Percentiles rank a stretch among this genome's conserved stretches.
Evolutionary conservation across 2,329 filamentous ascomycete species (phyloP).

Genomic region (Penicillium brevicompactum): DNA sequence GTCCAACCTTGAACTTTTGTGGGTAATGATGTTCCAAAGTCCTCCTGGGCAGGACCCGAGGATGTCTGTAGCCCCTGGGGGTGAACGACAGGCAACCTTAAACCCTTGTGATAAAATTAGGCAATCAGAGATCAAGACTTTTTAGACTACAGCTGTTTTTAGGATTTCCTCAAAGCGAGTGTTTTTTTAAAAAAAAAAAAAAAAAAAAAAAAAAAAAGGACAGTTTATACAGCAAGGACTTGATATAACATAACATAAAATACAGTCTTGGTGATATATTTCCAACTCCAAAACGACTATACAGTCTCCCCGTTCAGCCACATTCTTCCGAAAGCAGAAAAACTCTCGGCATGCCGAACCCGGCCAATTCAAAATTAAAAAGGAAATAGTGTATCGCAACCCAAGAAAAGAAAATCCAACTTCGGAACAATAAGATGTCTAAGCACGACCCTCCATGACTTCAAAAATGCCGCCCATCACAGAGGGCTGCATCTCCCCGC

Average conservation of each 20-base stretch:
- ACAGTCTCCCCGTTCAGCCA: neutral
- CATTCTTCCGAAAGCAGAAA: conserved; percentile 11
- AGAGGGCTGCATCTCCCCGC: conserved; percentile 33
- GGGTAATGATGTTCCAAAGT: too few species aligned
- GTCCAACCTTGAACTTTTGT: too few species aligned
- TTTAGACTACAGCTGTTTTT: too few species aligned
- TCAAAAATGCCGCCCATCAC: conserved; percentile 53
- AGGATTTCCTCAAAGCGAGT: too few species aligned
- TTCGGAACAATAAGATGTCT: conserved; percentile 2
- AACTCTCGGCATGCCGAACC: neutral
- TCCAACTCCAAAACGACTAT: conserved; percentile 5
- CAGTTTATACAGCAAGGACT: neutral
- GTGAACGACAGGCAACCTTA: too few species aligned
- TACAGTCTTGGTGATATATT: conserved; percentile 1
- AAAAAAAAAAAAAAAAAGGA: too few species aligned
- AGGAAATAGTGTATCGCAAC: conserved; percentile 4
- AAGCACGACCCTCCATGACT: conserved; percentile 47
- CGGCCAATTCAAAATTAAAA: neutral
- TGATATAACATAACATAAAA: neutral
- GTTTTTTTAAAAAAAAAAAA: too few species aligned
- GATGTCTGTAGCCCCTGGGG: too few species aligned
- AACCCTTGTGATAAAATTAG: too few species aligned
- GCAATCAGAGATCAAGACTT: too few species aligned
- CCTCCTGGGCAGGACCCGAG: too few species aligned
- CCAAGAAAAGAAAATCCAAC: conserved; percentile 1